Evolutionary conservation across 441 rosid genomes (phyloP).

Genomic region (Rhodomyrtus psidioides): DNA sequence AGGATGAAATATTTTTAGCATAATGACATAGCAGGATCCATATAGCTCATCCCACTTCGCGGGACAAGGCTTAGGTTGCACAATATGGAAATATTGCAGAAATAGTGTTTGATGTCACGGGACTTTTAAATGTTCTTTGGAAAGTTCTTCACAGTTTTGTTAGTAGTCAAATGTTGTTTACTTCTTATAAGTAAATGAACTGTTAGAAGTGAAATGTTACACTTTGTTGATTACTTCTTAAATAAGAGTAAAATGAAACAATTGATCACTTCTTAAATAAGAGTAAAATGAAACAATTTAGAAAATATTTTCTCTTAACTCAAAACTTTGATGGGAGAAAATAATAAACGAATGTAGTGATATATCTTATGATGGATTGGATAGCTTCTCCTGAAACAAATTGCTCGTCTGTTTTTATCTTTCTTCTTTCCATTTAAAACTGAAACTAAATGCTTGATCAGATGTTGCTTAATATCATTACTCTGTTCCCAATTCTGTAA

Average conservation of each 20-base stretch:
- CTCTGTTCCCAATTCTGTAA: not conserved
- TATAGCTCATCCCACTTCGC: not conserved
- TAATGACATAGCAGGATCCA: not conserved
- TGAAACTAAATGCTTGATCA: not conserved
- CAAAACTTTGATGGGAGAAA: not conserved
- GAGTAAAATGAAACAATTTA: not conserved
- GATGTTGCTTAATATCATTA: not conserved
- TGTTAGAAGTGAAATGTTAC: not conserved
- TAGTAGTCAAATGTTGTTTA: not conserved
- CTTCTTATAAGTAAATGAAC: not conserved
- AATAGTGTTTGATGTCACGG: not conserved
- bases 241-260: too few species aligned
- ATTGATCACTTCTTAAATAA: not conserved
- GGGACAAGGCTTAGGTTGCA: not conserved
- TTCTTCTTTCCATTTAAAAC: not conserved
- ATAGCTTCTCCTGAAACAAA: not conserved
- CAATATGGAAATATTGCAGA: not conserved
- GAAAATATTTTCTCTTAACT: not conserved
- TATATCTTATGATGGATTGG: not conserved
- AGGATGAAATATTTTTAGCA: not conserved
- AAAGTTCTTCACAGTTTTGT: not conserved
- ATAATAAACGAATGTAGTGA: not conserved
- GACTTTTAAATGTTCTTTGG: not conserved
- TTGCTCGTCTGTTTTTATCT: not conserved
- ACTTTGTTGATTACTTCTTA: not conserved